Evolutionary conservation across 2,329 filamentous ascomycete species (phyloP).

Genomic region (Colletotrichum melonis): DNA sequence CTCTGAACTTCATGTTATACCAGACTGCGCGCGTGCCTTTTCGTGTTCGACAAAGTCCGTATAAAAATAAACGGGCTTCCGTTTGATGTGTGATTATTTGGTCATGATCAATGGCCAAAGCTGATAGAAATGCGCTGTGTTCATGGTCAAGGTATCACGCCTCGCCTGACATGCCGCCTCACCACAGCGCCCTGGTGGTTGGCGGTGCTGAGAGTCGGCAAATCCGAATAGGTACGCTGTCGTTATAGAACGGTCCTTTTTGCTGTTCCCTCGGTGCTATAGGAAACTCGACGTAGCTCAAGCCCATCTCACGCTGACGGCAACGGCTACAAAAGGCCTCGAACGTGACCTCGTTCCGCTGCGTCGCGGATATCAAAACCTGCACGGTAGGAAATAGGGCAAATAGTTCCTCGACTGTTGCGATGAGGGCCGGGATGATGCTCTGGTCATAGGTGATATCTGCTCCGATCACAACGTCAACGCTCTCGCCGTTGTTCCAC

Average conservation of each 20-base stretch:
- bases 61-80: background rate
- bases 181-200: constrained; percentile 14
- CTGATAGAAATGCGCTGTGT: background rate
- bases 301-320: constrained; percentile 55
- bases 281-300: constrained; percentile 56
- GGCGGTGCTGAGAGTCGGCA: constrained; percentile 44
- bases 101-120: background rate
- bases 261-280: constrained; percentile 56
- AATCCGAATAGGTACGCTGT: constrained; percentile 69
- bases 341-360: constrained; percentile 78
- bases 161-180: background rate
- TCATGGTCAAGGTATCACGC: background rate
- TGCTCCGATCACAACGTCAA: constrained; percentile 78
- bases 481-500: constrained; percentile 58
- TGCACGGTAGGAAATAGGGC: constrained; percentile 64
- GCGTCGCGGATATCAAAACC: constrained; percentile 76
- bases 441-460: constrained; percentile 82
- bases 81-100: background rate
- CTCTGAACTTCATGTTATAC: background rate
- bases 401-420: constrained; percentile 73
- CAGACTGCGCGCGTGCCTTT: background rate
- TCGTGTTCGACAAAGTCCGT: background rate
- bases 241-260: constrained; percentile 73
- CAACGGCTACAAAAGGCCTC: constrained; percentile 71
- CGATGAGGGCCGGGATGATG: constrained; percentile 72